phyloP scores from a whole-genome alignment of 1,284 basidiomycete species.

The Vanrija humicola region DNA sequence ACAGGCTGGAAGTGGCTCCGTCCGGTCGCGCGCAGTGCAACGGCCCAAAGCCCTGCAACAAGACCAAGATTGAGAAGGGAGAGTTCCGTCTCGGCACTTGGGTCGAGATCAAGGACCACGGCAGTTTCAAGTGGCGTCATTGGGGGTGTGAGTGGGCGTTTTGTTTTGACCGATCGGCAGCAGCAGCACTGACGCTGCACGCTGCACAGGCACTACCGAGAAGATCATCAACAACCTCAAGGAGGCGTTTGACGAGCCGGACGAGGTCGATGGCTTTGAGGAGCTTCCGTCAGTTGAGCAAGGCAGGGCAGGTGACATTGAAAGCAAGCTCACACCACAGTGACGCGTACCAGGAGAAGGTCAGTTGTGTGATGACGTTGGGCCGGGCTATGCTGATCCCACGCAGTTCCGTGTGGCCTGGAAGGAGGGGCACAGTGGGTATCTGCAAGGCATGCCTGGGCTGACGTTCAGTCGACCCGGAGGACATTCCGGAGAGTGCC shows the following conservation, averaged over 20 bases:
- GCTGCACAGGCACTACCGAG: slow-evolving; percentile 62
- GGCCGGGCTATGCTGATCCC: slow-evolving; percentile 22
- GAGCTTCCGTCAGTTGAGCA: slow-evolving; percentile 38
- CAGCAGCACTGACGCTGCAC: slow-evolving; percentile 49
- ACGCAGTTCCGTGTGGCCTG: slow-evolving; percentile 60
- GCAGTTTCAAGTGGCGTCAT: slow-evolving; percentile 58
- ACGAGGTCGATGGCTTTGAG: slow-evolving; percentile 52
- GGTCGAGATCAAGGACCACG: slow-evolving; percentile 68
- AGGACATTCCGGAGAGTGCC: slow-evolving; percentile 70
- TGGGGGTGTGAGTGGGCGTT: slow-evolving; percentile 34
- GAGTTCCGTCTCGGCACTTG: slow-evolving; percentile 68
- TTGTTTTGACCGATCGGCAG: slow-evolving; percentile 55
- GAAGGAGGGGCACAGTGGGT: slow-evolving; percentile 58
- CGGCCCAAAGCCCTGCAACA: slow-evolving; percentile 77
- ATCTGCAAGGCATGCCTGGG: neutral
- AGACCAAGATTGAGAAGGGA: slow-evolving; percentile 69
- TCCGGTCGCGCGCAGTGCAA: slow-evolving; percentile 69
- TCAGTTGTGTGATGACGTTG: slow-evolving; percentile 1
- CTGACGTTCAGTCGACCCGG: slow-evolving; percentile 58
- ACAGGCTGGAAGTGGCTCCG: slow-evolving; percentile 54
- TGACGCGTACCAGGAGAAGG: slow-evolving; percentile 53
- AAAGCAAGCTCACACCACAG: slow-evolving; percentile 13
- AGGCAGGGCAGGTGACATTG: neutral
- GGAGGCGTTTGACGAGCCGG: slow-evolving; percentile 56
- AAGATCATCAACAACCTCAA: slow-evolving; percentile 71